These are phyloP conservation scores for Schizothecium vesticola DNA, from an alignment of 495 filamentous ascomycete genomes.

Conservation along the genomic window DNA sequence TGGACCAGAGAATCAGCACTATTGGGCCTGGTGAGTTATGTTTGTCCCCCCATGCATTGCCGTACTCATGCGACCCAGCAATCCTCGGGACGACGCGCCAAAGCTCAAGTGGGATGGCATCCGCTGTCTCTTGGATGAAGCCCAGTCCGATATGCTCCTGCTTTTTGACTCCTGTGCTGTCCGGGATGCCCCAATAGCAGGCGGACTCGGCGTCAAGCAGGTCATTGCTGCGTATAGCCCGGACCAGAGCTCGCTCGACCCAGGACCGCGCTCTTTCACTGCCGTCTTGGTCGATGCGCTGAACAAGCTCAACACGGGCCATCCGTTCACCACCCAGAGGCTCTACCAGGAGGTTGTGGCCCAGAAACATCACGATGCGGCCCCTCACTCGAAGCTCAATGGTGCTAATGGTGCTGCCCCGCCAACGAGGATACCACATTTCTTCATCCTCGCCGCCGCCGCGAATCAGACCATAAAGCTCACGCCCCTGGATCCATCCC, in stretches of 20 bases:
- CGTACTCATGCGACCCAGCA: constrained; percentile 29
- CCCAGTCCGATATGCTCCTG: constrained; percentile 45
- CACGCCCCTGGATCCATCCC: constrained; percentile 36
- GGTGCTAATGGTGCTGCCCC: constrained; percentile 35
- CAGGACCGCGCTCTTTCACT: constrained; percentile 47
- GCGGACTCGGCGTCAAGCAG: constrained; percentile 48
- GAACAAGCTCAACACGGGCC: constrained; percentile 39
- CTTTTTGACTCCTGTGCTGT: constrained; percentile 43
- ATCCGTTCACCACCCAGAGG: constrained; percentile 44
- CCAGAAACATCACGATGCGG: constrained; percentile 38
- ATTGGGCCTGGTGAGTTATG: constrained; percentile 50
- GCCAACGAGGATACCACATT: constrained; percentile 38
- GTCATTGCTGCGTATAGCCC: constrained; percentile 49
- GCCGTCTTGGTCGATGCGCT: constrained; percentile 45
- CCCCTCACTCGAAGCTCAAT: constrained; percentile 34
- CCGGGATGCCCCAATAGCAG: constrained; percentile 37
- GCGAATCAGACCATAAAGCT: constrained; percentile 44
- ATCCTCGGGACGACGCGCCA: constrained; percentile 36
- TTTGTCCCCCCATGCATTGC: not conserved
- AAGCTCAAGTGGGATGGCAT: constrained; percentile 47
- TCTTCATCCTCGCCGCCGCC: constrained; percentile 45
- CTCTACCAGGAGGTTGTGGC: constrained; percentile 46
- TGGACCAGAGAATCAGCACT: constrained; percentile 47
- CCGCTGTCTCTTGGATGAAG: constrained; percentile 46
- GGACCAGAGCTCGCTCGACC: constrained; percentile 41